Evolutionary conservation across 164 flowering plant species (phyloP).

Genomic region (Echeveria elegans): DNA sequence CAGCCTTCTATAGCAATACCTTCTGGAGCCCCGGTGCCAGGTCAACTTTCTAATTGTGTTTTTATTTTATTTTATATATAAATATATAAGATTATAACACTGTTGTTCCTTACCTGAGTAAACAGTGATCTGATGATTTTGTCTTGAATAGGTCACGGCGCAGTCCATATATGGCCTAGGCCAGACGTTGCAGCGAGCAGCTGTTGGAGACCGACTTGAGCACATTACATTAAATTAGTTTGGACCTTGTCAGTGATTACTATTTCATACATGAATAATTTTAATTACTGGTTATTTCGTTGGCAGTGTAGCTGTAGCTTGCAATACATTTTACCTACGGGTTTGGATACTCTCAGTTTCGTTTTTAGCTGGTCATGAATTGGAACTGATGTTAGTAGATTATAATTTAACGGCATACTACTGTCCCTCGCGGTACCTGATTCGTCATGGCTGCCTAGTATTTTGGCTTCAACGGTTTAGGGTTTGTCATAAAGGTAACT

Average conservation of each 20-base stretch:
- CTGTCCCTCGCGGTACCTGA: not conserved
- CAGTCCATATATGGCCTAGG: conserved; percentile 51
- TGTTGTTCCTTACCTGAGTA: not conserved
- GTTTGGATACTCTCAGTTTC: too few relatives aligned
- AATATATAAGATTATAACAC: not conserved
- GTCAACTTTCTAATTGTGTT: conserved; percentile 23
- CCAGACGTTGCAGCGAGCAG: conserved; percentile 52
- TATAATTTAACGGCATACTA: not conserved
- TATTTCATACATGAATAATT: not conserved
- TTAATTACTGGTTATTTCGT: not conserved
- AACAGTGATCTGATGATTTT: conserved; percentile 18
- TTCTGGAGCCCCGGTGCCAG: conserved; percentile 52
- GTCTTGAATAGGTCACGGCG: conserved; percentile 49
- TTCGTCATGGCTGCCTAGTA: too few relatives aligned
- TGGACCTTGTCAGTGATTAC: conserved; percentile 2
- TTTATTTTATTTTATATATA: too few relatives aligned
- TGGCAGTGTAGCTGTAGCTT: not conserved
- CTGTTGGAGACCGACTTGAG: conserved; percentile 71
- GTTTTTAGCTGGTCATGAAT: too few relatives aligned
- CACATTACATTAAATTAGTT: not conserved
- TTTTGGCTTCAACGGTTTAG: not conserved
- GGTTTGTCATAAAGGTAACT: not conserved
- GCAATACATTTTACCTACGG: not conserved
- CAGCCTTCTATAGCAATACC: conserved; percentile 34
- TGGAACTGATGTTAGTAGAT: not conserved